These are phyloP conservation scores for Quercus suber DNA, from an alignment of 306 rosid species.

Conservation along the genomic window DNA sequence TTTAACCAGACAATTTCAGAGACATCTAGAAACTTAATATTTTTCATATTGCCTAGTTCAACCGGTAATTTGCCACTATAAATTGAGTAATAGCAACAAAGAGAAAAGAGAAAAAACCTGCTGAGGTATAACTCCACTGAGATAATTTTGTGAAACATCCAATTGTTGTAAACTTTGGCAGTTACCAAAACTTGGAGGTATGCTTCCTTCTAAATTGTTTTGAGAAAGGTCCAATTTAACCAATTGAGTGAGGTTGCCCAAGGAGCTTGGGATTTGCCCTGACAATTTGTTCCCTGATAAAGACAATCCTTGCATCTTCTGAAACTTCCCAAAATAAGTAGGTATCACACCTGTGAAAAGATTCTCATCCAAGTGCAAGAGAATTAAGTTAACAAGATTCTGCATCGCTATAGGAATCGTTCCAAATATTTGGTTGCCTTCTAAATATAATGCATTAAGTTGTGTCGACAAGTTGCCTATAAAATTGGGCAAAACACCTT, in stretches of 20 bases:
- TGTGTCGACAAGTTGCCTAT: conserved; percentile 1
- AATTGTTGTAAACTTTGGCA: background rate
- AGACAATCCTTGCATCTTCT: background rate
- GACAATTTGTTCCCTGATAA: background rate
- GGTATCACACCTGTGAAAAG: background rate
- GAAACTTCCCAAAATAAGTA: background rate
- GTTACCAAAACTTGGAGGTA: conserved; percentile 22
- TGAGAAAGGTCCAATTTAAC: too few species aligned
- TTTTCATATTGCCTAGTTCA: conserved; percentile 14
- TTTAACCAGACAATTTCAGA: conserved; percentile 21
- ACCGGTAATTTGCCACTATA: conserved; percentile 19
- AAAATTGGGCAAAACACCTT: background rate
- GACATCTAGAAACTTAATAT: conserved; percentile 8
- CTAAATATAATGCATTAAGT: background rate
- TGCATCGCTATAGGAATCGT: background rate
- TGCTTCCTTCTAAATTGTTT: conserved; percentile 20
- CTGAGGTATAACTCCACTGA: conserved; percentile 30
- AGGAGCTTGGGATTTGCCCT: background rate
- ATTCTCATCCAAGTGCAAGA: background rate
- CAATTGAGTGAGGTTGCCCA: background rate
- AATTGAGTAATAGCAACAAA: conserved; percentile 7
- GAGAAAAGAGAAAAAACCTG: background rate
- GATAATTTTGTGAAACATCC: background rate
- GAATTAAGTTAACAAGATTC: background rate
- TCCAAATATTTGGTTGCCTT: background rate